Evolutionary conservation across 495 filamentous ascomycete genomes (phyloP).

Genomic region (Mytilinidion resinicola): DNA sequence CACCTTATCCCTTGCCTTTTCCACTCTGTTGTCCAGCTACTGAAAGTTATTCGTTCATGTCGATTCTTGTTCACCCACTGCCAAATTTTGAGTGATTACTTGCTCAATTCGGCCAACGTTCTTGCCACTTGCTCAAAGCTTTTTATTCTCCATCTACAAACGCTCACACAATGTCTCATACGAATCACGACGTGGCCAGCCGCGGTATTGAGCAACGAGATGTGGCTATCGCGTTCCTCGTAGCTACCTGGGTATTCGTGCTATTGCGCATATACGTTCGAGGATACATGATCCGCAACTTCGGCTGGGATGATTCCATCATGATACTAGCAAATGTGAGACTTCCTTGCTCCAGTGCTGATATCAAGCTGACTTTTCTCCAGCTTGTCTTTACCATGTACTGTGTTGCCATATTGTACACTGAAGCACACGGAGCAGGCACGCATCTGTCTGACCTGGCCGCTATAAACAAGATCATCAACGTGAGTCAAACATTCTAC

Average conservation of each 20-base stretch:
- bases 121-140: not conserved
- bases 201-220: constrained; percentile 10
- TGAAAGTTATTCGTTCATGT: no score
- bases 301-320: constrained; percentile 33
- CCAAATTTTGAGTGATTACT: no score
- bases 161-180: no score
- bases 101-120: no score
- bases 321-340: constrained; percentile 30
- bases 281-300: constrained; percentile 23
- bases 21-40: no score
- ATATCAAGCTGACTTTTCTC: not conserved
- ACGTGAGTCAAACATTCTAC: constrained; percentile 1
- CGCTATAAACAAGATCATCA: constrained; percentile 10
- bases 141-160: not conserved
- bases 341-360: not conserved
- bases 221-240: constrained; percentile 28
- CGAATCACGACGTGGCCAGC: not conserved
- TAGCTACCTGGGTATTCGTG: constrained; percentile 28
- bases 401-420: constrained; percentile 13
- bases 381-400: constrained; percentile 21
- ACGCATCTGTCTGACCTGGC: constrained; percentile 17
- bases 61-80: no score
- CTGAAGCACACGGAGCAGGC: constrained; percentile 20
- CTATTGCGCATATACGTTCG: constrained; percentile 30
- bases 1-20: no score